Base-by-base conservation (phyloP, 2,329 filamentous ascomycete genomes). In the Cytospora schulzeri region DNA sequence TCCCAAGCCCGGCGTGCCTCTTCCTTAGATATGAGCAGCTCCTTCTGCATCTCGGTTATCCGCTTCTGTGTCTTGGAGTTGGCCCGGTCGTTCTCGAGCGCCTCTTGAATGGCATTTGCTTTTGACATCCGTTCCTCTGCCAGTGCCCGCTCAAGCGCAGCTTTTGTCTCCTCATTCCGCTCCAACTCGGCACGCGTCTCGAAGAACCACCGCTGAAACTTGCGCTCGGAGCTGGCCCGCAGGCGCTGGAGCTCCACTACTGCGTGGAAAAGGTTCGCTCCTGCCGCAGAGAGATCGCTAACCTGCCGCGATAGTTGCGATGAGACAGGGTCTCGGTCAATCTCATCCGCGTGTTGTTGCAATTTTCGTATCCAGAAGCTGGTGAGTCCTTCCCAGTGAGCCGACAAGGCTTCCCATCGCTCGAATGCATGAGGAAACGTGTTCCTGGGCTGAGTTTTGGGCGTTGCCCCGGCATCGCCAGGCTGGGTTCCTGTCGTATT, bases 161-260 rank as follows among this genome's bases (percentile, higher is more conserved):
- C 93, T 63, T 92, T 91, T 45, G 91, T 83, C 76, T 98, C 95
- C 69, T 91, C 90, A 57, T 89, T 85, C 31, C 91, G 88, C 78
- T 98, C 95, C 69, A 96, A 87, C 70, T 98, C 93, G 35, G 89
- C 85, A 59, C 93, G 85, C 9, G 93, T 97, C 75, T 99, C 95
- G 71, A 96, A 97, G 78, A 98, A 98, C 95, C 95, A 99, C 58
- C 95, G 87, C 77, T 99, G 95, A 71, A 99, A 99, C 75, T 98
- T 98, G 68, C 95, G 88, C 77, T 99, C 95, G 0, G 94, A 98
- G 63, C 93, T 97, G 45, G 95, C 95, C 52, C 95, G 90, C 29
- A 99, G 83, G 33, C 95, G 89, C 76, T 99, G 95, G 54, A 99
- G 81, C 76, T 99, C 95, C 4, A 99, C 95, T 0, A 99, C 93